Percentiles rank a stretch among this genome's conserved stretches.
These are phyloP conservation scores for Boletus vinaceobasis DNA, from an alignment of 768 basidiomycete species.

Conservation along the genomic window DNA sequence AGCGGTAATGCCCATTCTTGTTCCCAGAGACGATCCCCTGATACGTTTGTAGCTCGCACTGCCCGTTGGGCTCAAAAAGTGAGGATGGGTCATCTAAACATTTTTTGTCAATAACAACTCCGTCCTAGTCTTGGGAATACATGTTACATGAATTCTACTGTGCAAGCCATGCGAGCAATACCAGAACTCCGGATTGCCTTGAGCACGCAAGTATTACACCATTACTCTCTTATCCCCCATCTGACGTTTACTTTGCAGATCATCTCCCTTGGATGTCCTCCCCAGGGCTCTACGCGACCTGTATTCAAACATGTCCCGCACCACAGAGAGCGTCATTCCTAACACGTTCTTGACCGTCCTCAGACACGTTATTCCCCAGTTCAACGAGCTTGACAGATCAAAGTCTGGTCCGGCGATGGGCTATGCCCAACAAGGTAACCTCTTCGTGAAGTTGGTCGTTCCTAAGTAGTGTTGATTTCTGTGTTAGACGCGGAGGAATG, in stretches of 20 bases:
- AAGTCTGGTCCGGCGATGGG: constrained; percentile 39
- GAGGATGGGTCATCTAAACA: constrained; percentile 11
- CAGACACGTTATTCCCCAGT: constrained; percentile 83
- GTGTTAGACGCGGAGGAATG: constrained; percentile 91
- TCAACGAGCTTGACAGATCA: constrained; percentile 66
- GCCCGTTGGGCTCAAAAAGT: constrained; percentile 83
- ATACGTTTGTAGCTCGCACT: constrained; percentile 53
- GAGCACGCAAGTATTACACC: constrained; percentile 40
- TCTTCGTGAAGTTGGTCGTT: not conserved
- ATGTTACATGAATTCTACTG: constrained; percentile 95
- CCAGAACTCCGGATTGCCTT: constrained; percentile 84
- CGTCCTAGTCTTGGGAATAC: constrained; percentile 76
- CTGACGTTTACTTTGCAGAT: constrained; percentile 16
- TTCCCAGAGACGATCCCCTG: not conserved
- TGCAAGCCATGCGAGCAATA: constrained; percentile 91
- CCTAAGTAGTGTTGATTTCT: not conserved
- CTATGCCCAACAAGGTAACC: constrained; percentile 77
- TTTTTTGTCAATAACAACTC: not conserved
- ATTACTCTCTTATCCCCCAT: not conserved
- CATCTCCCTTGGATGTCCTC: constrained; percentile 41
- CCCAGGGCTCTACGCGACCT: constrained; percentile 61
- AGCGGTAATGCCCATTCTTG: constrained; percentile 48
- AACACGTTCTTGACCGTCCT: constrained; percentile 63
- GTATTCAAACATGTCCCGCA: constrained; percentile 68
- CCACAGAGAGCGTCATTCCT: constrained; percentile 75